Evolutionary conservation across 805 yeast species (phyloP).

Genomic region (Candida maesae): DNA sequence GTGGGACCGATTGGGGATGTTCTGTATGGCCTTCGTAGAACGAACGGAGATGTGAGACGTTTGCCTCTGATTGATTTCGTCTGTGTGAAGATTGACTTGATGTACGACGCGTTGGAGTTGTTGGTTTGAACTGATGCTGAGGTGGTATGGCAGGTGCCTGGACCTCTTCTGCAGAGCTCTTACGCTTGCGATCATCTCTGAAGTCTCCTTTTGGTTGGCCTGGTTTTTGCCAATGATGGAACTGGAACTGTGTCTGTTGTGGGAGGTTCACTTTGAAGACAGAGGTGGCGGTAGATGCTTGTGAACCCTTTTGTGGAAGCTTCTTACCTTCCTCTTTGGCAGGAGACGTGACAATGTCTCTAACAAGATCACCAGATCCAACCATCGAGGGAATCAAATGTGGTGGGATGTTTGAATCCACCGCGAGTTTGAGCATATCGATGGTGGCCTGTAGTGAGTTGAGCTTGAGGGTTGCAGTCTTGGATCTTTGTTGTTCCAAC

Average conservation of each 20-base stretch:
- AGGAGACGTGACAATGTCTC: not conserved
- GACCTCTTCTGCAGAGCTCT: conserved; percentile 3
- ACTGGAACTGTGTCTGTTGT: conserved; percentile 27
- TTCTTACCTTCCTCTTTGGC: not conserved
- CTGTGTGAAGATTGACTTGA: conserved; percentile 14
- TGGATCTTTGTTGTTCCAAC: conserved; percentile 39
- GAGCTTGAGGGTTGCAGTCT: conserved; percentile 32
- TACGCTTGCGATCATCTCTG: conserved; percentile 9
- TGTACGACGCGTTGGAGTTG: conserved; percentile 2
- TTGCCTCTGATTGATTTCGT: conserved; percentile 30
- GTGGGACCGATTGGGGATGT: conserved; percentile 8
- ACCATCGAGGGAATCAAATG: conserved; percentile 37
- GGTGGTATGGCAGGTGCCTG: conserved; percentile 1
- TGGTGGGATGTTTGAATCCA: conserved; percentile 32
- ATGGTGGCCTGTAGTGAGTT: conserved; percentile 31
- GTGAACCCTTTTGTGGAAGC: not conserved
- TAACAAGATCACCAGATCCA: conserved; percentile 8
- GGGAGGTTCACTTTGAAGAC: conserved; percentile 28
- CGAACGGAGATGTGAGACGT: conserved; percentile 23
- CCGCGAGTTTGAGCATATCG: conserved; percentile 35
- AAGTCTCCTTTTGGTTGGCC: conserved; percentile 14
- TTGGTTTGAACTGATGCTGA: conserved; percentile 2
- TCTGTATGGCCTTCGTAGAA: conserved; percentile 18
- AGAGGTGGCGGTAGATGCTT: conserved; percentile 21
- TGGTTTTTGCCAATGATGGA: conserved; percentile 31